Evolutionary conservation across 768 basidiomycete species (phyloP).

Genomic region (Hebeloma cylindrosporum): DNA sequence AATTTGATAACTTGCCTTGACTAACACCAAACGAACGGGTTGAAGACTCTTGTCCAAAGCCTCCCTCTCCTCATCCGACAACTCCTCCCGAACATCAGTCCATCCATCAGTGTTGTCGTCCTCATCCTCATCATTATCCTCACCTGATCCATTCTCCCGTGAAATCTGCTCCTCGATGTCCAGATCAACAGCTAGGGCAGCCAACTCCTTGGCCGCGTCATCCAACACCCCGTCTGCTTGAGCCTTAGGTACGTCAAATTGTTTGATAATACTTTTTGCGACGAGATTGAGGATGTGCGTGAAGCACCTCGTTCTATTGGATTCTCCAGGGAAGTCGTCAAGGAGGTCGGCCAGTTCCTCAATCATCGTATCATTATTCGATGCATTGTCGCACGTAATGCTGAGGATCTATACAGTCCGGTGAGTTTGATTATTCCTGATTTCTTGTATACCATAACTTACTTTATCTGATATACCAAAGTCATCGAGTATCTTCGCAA

Average conservation of each 20-base stretch:
- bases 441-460: neutral
- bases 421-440: neutral
- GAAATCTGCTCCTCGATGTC: too few species aligned
- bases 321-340: neutral
- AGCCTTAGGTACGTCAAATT: neutral
- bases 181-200: too few species aligned
- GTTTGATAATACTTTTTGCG: neutral
- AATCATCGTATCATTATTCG: neutral
- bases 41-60: conserved; percentile 17
- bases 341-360: neutral
- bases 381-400: neutral
- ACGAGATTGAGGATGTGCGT: neutral
- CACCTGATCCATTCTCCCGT: too few species aligned
- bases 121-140: neutral
- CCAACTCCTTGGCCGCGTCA: too few species aligned
- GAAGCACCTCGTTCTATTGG: neutral
- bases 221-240: too few species aligned
- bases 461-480: neutral
- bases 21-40: conserved; percentile 28
- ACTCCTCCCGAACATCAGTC: neutral
- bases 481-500: neutral
- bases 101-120: neutral
- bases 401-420: neutral
- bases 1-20: conserved; percentile 29
- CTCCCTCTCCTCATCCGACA: conserved; percentile 16